Percentiles rank a stretch among this genome's conserved stretches.
Evolutionary conservation across 305 asterid genomes (phyloP).

Genomic region (Solanum hybrid): DNA sequence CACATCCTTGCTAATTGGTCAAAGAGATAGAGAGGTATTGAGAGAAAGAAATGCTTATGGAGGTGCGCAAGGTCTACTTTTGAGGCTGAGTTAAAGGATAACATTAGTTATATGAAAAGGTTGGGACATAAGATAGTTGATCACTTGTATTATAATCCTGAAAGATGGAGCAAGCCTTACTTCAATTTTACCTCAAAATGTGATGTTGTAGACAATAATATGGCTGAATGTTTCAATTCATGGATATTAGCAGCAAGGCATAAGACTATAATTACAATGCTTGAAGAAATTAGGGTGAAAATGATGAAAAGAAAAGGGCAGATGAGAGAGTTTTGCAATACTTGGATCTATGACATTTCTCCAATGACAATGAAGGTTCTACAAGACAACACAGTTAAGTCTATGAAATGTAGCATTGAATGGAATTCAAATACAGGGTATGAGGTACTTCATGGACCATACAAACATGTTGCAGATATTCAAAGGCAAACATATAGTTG

Average conservation of each 20-base stretch:
- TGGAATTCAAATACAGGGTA: not conserved
- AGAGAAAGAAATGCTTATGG: fast-evolving
- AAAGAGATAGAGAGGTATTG: not conserved
- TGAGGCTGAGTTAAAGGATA: not conserved
- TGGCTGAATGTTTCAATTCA: not conserved
- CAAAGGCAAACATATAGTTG: not conserved
- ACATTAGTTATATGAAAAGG: not conserved
- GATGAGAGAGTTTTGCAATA: not conserved
- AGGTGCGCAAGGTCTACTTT: not conserved
- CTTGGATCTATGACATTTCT: not conserved
- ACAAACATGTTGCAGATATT: not conserved
- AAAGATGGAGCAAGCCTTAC: not conserved
- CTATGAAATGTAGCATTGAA: not conserved
- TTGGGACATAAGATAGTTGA: not conserved
- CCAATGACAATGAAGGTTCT: not conserved
- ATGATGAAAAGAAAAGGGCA: not conserved
- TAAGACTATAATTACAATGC: not conserved
- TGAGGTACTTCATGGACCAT: not conserved
- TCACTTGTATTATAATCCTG: not conserved
- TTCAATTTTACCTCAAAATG: not conserved
- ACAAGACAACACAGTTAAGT: not conserved
- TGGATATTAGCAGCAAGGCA: not conserved
- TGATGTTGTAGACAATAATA: not conserved
- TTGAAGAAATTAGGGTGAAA: not conserved
- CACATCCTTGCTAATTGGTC: not conserved